A percentile compares a stretch with the other conserved stretches of the same genome.
Conservation (phyloP, 106 monocot genomes). For the Dioscorea dumetorum region DNA sequence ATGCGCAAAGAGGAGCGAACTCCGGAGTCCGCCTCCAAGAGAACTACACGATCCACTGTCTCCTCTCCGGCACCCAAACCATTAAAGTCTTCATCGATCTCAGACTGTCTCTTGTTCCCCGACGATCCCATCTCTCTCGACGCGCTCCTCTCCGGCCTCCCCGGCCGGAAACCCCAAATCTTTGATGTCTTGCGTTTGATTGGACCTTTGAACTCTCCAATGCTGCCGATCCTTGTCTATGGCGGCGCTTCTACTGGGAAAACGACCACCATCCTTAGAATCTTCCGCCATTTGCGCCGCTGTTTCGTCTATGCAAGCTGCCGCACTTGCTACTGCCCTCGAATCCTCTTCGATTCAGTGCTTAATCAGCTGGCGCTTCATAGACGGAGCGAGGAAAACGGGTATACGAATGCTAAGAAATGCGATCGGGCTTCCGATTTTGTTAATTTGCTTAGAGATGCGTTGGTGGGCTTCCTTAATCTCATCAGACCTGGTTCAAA, state of each 20-base stretch:
- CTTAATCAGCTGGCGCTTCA: constrained; percentile 45
- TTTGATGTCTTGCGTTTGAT: constrained; percentile 25
- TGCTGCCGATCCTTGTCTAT: constrained; percentile 64
- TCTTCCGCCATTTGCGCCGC: constrained; percentile 53
- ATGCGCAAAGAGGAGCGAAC: neutral
- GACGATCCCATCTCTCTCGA: neutral
- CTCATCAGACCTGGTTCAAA: neutral
- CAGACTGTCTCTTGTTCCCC: constrained; percentile 1
- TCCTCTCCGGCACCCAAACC: neutral
- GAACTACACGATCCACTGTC: constrained; percentile 10
- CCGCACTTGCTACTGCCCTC: constrained; percentile 50
- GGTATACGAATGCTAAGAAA: constrained; percentile 25
- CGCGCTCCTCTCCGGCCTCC: constrained; percentile 9
- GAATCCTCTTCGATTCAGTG: constrained; percentile 57
- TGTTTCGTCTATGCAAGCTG: constrained; percentile 58
- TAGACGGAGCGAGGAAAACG: constrained; percentile 14
- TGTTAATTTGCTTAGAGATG: constrained; percentile 42
- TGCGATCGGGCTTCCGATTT: constrained; percentile 79
- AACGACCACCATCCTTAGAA: constrained; percentile 45
- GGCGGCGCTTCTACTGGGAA: constrained; percentile 79
- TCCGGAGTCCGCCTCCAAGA: neutral
- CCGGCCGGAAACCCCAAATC: constrained; percentile 21
- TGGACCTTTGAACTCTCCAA: constrained; percentile 55
- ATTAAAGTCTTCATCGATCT: neutral
- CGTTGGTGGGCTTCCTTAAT: constrained; percentile 16